phyloP scores from a whole-genome alignment of 306 rosid species.

The Quercus bicolor region DNA sequence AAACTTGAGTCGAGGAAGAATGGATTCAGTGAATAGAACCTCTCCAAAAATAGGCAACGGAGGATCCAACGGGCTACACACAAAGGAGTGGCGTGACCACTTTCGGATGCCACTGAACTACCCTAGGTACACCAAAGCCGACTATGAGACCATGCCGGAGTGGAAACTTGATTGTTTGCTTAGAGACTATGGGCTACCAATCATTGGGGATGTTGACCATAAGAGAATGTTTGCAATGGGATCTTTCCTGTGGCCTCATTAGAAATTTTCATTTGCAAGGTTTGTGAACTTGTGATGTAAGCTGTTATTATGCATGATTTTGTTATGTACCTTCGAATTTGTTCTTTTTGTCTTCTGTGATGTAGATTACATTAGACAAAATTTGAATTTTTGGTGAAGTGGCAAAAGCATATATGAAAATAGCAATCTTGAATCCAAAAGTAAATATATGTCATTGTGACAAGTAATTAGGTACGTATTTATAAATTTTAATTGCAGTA shows the following conservation, averaged over 20 bases:
- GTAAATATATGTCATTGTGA: too few relatives aligned
- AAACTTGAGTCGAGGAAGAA: conserved; percentile 1
- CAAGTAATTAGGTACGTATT: too few relatives aligned
- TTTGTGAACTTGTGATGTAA: background rate
- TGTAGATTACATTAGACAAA: too few relatives aligned
- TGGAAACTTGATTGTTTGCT: conserved; percentile 68
- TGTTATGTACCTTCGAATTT: background rate
- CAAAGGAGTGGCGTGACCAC: conserved; percentile 17
- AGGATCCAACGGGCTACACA: too few relatives aligned
- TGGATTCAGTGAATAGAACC: conserved; percentile 21
- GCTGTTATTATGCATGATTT: background rate
- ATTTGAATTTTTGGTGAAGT: too few relatives aligned
- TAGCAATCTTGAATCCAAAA: too few relatives aligned
- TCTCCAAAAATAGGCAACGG: too few relatives aligned
- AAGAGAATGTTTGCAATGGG: conserved; percentile 63
- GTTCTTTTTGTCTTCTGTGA: too few relatives aligned
- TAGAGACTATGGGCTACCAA: conserved; percentile 53
- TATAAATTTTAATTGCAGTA: conserved; percentile 11
- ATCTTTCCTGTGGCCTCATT: conserved; percentile 53
- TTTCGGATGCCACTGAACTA: conserved; percentile 69
- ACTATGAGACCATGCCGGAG: conserved; percentile 66
- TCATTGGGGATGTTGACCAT: conserved; percentile 39
- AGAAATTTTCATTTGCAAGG: background rate
- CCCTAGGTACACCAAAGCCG: conserved; percentile 53
- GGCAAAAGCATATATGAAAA: too few relatives aligned